These are phyloP conservation scores for Aspergillus transmontanensis DNA, from an alignment of 2,329 filamentous ascomycete species.

Conservation along the genomic window DNA sequence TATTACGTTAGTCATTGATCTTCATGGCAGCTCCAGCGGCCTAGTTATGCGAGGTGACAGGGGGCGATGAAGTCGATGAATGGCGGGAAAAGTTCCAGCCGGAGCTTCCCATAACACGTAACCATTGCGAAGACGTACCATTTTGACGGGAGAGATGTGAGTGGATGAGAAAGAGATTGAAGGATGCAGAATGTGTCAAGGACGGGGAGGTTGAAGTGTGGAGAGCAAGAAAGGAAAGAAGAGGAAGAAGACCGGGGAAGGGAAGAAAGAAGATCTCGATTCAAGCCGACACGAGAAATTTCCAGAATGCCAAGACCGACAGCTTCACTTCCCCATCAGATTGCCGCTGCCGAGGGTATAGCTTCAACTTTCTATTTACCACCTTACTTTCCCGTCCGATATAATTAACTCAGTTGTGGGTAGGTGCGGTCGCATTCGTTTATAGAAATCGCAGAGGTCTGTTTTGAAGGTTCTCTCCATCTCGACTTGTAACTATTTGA, in stretches of 20 bases:
- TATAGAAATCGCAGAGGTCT: background rate
- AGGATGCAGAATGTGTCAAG: constrained; percentile 6
- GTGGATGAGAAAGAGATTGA: background rate
- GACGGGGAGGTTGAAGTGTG: constrained; percentile 25
- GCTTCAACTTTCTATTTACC: background rate
- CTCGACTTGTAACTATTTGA: background rate
- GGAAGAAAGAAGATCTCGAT: constrained; percentile 33
- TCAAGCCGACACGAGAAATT: constrained; percentile 41
- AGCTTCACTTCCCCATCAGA: constrained; percentile 18
- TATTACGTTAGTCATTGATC: constrained; percentile 8
- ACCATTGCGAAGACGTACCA: constrained; percentile 24
- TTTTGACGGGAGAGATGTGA: constrained; percentile 19
- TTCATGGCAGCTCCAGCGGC: too few species aligned
- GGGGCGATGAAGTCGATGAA: background rate
- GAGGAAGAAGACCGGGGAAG: constrained; percentile 33
- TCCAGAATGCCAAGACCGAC: constrained; percentile 48
- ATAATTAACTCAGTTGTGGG: background rate
- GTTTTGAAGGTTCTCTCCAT: too few species aligned
- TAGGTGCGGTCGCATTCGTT: background rate
- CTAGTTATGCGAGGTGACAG: background rate
- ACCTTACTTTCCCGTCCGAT: background rate
- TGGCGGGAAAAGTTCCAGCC: constrained; percentile 13
- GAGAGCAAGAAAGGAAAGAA: constrained; percentile 33
- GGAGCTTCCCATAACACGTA: background rate
- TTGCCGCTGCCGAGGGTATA: constrained; percentile 35